Evolutionary conservation across 352 stramenopile genomes (phyloP).

Genomic region (Phytopythium ostracodes): DNA sequence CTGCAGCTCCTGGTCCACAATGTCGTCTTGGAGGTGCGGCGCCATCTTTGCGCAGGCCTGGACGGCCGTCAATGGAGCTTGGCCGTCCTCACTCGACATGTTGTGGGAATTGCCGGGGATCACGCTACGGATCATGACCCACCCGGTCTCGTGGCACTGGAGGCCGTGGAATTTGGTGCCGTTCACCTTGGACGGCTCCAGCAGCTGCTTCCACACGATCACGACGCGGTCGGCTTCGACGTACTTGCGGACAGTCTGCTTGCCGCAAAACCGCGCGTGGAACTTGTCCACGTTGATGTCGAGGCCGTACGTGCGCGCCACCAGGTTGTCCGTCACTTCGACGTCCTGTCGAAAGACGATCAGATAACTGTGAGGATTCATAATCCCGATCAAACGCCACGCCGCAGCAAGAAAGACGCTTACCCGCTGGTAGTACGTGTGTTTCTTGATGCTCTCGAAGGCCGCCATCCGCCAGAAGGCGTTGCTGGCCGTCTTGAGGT

Average conservation of each 20-base stretch:
- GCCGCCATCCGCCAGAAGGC: conserved; percentile 36
- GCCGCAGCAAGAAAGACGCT: neutral
- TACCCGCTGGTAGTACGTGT: conserved; percentile 22
- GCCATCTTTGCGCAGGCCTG: conserved; percentile 50
- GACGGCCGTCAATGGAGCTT: conserved; percentile 22
- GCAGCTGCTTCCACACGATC: conserved; percentile 43
- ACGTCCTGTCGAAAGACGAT: conserved; percentile 15
- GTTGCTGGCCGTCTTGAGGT: conserved; percentile 17
- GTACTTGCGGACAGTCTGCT: conserved; percentile 40
- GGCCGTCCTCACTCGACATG: neutral
- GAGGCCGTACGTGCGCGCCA: conserved; percentile 18
- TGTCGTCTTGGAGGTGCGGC: conserved; percentile 44
- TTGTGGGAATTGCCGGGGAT: neutral
- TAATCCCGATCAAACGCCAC: neutral
- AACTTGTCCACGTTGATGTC: conserved; percentile 20
- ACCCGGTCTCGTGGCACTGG: conserved; percentile 29
- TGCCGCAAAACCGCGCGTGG: conserved; percentile 31
- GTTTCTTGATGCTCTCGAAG: conserved; percentile 19
- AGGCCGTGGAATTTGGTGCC: conserved; percentile 24
- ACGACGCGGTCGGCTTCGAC: conserved; percentile 21
- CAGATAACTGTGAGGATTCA: too few relatives aligned
- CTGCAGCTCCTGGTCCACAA: conserved; percentile 28
- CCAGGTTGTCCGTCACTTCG: conserved; percentile 18
- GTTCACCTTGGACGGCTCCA: conserved; percentile 35
- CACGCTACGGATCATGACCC: conserved; percentile 19